phyloP scores from a whole-genome alignment of 225 moss, liverwort and hornwort species.

The Marchantia paleacea region DNA sequence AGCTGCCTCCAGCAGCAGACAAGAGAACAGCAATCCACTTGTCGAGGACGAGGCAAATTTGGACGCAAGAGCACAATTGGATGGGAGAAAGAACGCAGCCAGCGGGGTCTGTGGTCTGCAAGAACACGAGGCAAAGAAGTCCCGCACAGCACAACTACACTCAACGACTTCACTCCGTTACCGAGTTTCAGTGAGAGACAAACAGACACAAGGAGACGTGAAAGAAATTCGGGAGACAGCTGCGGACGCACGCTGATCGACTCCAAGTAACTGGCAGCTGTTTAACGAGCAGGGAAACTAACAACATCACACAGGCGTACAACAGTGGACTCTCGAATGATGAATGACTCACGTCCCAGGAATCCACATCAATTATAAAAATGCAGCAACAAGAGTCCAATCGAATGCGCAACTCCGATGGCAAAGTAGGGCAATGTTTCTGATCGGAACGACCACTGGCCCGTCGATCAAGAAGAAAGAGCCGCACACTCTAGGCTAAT shows the following conservation, averaged over 20 bases:
- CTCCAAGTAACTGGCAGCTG: background rate
- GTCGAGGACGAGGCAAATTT: background rate
- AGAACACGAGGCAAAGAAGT: no score
- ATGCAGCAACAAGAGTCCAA: background rate
- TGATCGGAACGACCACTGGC: background rate
- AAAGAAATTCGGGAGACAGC: background rate
- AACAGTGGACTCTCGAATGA: background rate
- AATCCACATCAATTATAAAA: background rate
- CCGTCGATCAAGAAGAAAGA: background rate
- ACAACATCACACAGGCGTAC: background rate
- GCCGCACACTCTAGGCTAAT: background rate
- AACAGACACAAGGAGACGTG: no score
- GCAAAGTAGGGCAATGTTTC: background rate
- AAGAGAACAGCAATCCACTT: background rate
- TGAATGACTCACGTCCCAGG: background rate
- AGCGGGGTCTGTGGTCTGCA: background rate
- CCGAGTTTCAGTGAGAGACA: background rate
- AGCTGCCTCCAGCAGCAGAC: background rate
- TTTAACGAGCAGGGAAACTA: background rate
- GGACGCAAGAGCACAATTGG: background rate
- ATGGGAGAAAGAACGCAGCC: background rate
- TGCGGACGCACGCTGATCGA: background rate
- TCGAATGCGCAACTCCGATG: background rate
- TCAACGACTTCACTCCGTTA: background rate
- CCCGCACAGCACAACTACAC: background rate